Conservation (phyloP, 176 grass and related monocot genomes). For the Cenchrus americanus region DNA sequence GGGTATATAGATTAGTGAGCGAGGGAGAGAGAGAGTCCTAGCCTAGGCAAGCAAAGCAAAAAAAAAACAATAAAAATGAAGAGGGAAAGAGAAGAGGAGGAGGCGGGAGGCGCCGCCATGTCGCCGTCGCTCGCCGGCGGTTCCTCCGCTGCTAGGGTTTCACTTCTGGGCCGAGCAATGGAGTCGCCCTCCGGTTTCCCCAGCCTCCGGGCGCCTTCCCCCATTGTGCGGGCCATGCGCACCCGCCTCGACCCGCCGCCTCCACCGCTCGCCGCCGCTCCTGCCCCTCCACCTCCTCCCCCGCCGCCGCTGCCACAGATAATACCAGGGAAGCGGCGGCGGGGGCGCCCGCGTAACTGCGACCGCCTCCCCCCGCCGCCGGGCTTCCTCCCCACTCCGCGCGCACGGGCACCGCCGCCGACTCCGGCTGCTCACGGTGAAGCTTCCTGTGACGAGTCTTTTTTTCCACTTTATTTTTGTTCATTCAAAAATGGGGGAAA, state of each 20-base stretch:
- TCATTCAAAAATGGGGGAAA: too few relatives aligned
- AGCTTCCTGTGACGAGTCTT: background rate
- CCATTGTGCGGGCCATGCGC: conserved; percentile 56
- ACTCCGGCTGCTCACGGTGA: conserved; percentile 12
- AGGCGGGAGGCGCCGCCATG: background rate
- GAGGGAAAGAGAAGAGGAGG: background rate
- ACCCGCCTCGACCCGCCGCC: conserved; percentile 49
- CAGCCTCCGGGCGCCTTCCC: conserved; percentile 50
- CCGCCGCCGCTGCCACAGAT: background rate
- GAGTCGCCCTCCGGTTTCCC: conserved; percentile 9
- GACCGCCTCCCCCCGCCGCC: conserved; percentile 43
- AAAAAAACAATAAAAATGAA: background rate
- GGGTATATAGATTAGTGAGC: background rate
- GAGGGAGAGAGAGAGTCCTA: background rate
- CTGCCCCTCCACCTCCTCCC: background rate
- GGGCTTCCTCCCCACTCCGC: conserved; percentile 1
- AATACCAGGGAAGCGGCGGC: conserved; percentile 16
- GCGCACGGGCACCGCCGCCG: background rate
- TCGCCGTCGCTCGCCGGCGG: conserved; percentile 4
- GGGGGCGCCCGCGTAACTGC: conserved; percentile 46
- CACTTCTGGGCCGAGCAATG: background rate
- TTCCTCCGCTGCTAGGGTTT: conserved; percentile 12
- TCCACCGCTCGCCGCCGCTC: conserved; percentile 8
- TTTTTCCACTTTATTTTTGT: background rate
- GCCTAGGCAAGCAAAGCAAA: background rate